phyloP scores from a whole-genome alignment of 208 protist species.

The Wallacemonas sp. region DNA sequence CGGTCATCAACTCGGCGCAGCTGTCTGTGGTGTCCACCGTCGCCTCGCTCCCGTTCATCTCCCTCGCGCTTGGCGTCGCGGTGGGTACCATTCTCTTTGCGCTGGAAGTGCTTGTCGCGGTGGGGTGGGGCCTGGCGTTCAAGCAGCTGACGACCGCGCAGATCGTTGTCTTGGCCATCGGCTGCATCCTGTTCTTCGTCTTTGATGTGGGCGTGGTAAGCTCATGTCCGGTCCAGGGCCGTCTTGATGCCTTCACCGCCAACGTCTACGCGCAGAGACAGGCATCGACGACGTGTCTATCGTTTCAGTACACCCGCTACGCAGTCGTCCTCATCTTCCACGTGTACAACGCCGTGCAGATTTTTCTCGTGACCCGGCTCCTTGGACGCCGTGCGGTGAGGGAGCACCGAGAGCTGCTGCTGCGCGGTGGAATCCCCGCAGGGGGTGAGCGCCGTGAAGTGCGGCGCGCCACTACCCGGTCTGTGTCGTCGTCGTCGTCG shows the following conservation, averaged over 20 bases:
- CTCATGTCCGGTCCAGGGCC: slow-evolving; percentile 15
- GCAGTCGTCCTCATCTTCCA: slow-evolving; percentile 14
- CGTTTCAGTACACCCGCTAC: slow-evolving; percentile 19
- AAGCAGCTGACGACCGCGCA: slow-evolving; percentile 20
- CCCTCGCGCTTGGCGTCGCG: slow-evolving; percentile 23
- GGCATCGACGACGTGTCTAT: slow-evolving; percentile 7
- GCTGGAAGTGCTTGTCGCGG: slow-evolving; percentile 42
- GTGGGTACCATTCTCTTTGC: slow-evolving; percentile 28
- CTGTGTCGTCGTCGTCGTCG: no score
- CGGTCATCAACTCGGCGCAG: slow-evolving; percentile 5
- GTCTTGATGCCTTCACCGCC: slow-evolving; percentile 17
- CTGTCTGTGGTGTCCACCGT: not conserved
- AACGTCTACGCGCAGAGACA: slow-evolving; percentile 15
- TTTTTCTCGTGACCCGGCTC: slow-evolving; percentile 18
- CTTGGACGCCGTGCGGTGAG: not conserved
- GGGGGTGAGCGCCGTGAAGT: no score
- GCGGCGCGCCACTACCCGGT: no score
- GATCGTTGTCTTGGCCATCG: slow-evolving; percentile 27
- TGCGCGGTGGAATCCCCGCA: not conserved
- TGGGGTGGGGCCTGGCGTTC: slow-evolving; percentile 70
- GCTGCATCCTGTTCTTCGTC: slow-evolving; percentile 32
- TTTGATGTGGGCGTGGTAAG: slow-evolving; percentile 19
- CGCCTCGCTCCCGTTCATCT: slow-evolving; percentile 14
- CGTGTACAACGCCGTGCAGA: slow-evolving; percentile 33
- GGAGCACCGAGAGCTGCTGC: not conserved